Evolutionary conservation across 306 rosid species (phyloP).

Genomic region (Cucurbita maxima): DNA sequence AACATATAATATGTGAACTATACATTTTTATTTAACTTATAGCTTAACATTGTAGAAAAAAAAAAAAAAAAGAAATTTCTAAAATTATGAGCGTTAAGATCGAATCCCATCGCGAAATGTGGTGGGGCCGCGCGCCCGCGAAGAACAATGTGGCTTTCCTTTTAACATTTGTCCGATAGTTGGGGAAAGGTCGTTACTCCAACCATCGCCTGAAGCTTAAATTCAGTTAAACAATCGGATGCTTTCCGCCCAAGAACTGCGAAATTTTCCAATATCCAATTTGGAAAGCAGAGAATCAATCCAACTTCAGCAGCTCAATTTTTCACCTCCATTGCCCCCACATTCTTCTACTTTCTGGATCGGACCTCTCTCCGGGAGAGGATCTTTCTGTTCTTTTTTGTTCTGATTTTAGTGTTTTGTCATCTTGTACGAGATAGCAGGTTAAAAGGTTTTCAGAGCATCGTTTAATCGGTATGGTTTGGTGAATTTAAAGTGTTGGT

Average conservation of each 20-base stretch:
- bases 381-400: neutral
- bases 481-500: neutral
- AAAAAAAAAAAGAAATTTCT: neutral
- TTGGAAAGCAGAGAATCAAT: neutral
- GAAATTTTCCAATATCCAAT: neutral
- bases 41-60: neutral
- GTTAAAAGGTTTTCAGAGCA: neutral
- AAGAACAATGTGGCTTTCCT: neutral
- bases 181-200: constrained; percentile 2
- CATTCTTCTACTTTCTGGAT: neutral
- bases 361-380: constrained; percentile 6
- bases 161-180: neutral
- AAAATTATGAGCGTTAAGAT: neutral
- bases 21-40: too few species aligned
- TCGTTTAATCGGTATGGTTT: neutral
- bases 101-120: neutral
- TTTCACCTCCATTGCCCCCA: neutral
- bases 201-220: neutral
- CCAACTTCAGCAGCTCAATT: neutral
- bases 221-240: neutral
- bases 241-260: neutral
- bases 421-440: neutral
- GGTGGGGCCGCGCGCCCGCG: constrained; percentile 3
- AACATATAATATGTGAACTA: too few species aligned
- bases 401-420: neutral